Percentiles rank a stretch among this genome's conserved stretches.
phyloP scores from a whole-genome alignment of 2,329 filamentous ascomycete genomes.

The Allantophomopsis cytisporea region DNA sequence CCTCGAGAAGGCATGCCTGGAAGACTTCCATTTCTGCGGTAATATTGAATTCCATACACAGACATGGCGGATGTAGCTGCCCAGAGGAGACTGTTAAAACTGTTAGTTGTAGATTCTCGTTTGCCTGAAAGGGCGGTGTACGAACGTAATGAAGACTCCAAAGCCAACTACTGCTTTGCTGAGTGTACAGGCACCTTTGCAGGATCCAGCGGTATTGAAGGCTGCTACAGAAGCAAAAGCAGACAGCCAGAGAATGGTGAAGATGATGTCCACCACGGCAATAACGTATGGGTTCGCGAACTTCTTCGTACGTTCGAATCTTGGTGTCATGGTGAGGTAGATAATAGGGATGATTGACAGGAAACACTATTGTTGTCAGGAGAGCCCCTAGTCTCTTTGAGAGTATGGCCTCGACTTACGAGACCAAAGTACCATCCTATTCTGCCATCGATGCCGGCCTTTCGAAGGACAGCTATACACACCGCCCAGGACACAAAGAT shows the following conservation, averaged over 20 bases:
- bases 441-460: slow-evolving; percentile 36
- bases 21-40: slow-evolving; percentile 44
- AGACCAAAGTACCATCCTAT: slow-evolving; percentile 51
- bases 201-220: slow-evolving; percentile 43
- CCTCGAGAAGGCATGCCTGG: slow-evolving; percentile 28
- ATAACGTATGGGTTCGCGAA: slow-evolving; percentile 50
- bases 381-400: background rate
- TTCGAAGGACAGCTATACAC: slow-evolving; percentile 43
- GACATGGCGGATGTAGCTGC: slow-evolving; percentile 37
- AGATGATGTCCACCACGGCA: slow-evolving; percentile 41
- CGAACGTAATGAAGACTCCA: slow-evolving; percentile 36
- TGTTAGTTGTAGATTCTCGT: too few relatives aligned
- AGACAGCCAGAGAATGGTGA: slow-evolving; percentile 49
- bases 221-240: slow-evolving; percentile 52
- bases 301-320: slow-evolving; percentile 46
- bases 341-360: slow-evolving; percentile 49
- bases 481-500: slow-evolving; percentile 43
- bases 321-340: slow-evolving; percentile 50
- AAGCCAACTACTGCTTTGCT: slow-evolving; percentile 51
- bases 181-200: slow-evolving; percentile 39
- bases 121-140: too few relatives aligned
- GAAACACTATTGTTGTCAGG: slow-evolving; percentile 37
- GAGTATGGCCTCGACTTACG: slow-evolving; percentile 27
- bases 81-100: slow-evolving; percentile 36
- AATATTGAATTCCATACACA: slow-evolving; percentile 46